Evolutionary conservation across 2,329 filamentous ascomycete species (phyloP).

Genomic region (Penicillium sp.): DNA sequence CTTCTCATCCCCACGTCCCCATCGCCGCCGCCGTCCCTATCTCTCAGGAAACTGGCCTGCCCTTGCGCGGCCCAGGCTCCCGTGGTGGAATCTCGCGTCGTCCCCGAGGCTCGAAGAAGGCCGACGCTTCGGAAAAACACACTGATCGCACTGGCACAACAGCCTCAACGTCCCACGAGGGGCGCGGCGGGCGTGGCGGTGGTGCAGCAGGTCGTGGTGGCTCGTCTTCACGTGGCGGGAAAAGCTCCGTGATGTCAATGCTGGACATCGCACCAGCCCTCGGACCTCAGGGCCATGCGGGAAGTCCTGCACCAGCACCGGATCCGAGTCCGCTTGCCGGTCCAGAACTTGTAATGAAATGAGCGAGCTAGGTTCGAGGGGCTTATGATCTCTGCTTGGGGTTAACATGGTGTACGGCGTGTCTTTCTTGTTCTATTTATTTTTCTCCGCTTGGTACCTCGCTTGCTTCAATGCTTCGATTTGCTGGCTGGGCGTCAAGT

Average conservation of each 20-base stretch:
- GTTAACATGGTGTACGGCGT: background rate
- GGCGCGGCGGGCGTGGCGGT: slow-evolving; percentile 33
- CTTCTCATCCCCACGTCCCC: slow-evolving; percentile 72
- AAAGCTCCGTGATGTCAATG: slow-evolving; percentile 24
- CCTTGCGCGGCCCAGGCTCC: slow-evolving; percentile 69
- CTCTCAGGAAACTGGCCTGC: slow-evolving; percentile 83
- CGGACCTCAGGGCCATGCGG: slow-evolving; percentile 21
- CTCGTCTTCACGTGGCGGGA: slow-evolving; percentile 5
- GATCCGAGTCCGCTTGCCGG: slow-evolving; percentile 28
- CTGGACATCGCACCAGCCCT: slow-evolving; percentile 32
- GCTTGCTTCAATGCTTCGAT: background rate
- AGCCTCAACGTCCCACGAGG: slow-evolving; percentile 27
- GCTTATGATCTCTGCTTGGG: background rate
- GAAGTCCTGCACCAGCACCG: slow-evolving; percentile 19
- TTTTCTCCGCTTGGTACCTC: background rate
- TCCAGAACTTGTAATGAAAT: slow-evolving; percentile 34
- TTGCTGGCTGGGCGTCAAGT: background rate
- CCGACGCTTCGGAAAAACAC: slow-evolving; percentile 54
- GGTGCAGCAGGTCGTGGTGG: slow-evolving; percentile 22
- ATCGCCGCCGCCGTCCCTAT: slow-evolving; percentile 81
- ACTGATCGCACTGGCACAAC: slow-evolving; percentile 59
- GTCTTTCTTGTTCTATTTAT: background rate
- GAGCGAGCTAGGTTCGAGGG: background rate
- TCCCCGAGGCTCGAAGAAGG: slow-evolving; percentile 82
- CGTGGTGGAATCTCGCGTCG: slow-evolving; percentile 76